phyloP scores from a whole-genome alignment of 768 basidiomycete genomes.

The Paxillus rubicundulus region DNA sequence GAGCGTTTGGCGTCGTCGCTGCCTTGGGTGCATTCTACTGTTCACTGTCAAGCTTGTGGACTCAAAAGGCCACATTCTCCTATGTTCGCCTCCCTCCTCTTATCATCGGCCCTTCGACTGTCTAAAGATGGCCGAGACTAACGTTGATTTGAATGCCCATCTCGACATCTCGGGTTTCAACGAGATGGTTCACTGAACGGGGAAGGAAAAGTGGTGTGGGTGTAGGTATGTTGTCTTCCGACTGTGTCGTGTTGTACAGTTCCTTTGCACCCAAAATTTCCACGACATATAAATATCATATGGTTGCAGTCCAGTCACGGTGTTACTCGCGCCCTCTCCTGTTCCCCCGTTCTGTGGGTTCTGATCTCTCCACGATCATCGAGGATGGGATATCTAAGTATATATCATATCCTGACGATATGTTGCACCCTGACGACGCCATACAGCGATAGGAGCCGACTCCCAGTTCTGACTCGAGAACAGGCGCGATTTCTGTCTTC shows the following conservation, averaged over 20 bases:
- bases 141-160: background rate
- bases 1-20: slow-evolving; percentile 25
- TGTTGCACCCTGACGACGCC: slow-evolving; percentile 9
- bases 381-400: slow-evolving; percentile 65
- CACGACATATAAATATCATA: too few species aligned
- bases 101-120: slow-evolving; percentile 16
- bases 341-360: slow-evolving; percentile 33
- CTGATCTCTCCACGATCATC: slow-evolving; percentile 72
- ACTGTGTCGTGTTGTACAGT: background rate
- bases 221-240: background rate
- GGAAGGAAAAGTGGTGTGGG: background rate
- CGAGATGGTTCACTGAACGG: background rate
- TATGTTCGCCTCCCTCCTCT: slow-evolving; percentile 26
- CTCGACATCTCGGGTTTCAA: too few species aligned
- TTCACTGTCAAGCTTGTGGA: slow-evolving; percentile 28
- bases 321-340: slow-evolving; percentile 30
- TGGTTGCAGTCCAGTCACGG: slow-evolving; percentile 4
- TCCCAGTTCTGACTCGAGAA: slow-evolving; percentile 23
- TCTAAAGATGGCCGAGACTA: background rate
- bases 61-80: slow-evolving; percentile 26
- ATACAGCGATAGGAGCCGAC: slow-evolving; percentile 11
- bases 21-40: slow-evolving; percentile 30
- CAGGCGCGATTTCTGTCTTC: slow-evolving; percentile 21
- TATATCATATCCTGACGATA: slow-evolving; percentile 33
- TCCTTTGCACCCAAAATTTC: background rate